Percentiles rank a stretch among this genome's conserved stretches.
Conservation (phyloP, 441 rosid species). For the Populus trichocarpa region DNA sequence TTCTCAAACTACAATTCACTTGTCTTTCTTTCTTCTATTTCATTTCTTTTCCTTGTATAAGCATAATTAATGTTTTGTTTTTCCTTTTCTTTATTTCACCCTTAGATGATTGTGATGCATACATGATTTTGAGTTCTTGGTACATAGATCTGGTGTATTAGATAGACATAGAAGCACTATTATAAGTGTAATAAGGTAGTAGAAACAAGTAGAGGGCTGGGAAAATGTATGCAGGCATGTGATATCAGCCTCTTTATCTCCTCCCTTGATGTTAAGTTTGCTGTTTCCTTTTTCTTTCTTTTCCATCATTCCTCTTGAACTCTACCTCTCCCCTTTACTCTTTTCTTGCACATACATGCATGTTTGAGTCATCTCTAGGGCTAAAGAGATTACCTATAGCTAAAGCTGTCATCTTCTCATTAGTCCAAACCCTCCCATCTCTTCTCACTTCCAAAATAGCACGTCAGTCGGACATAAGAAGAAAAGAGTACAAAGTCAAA, state of each 20-base stretch:
- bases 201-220: constrained; percentile 22
- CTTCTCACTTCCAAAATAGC: constrained; percentile 43
- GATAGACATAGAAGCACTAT: constrained; percentile 33
- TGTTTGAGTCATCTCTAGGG: constrained; percentile 20
- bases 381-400: constrained; percentile 25
- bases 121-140: constrained; percentile 34
- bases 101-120: constrained; percentile 13
- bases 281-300: constrained; percentile 32
- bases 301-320: constrained; percentile 30
- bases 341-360: not conserved
- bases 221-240: constrained; percentile 25
- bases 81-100: constrained; percentile 20
- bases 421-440: constrained; percentile 25
- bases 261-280: constrained; percentile 57
- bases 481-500: constrained; percentile 20
- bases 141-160: constrained; percentile 66
- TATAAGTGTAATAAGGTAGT: not conserved
- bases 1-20: constrained; percentile 43
- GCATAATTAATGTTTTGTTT: not conserved
- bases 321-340: not conserved
- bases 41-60: constrained; percentile 24
- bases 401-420: constrained; percentile 39
- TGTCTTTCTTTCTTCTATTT: constrained; percentile 34
- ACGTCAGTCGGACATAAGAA: constrained; percentile 38
- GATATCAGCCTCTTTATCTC: constrained; percentile 51